These are phyloP conservation scores for Euphorbia pulcherrima DNA, from an alignment of 345 rosid species.

Conservation along the genomic window DNA sequence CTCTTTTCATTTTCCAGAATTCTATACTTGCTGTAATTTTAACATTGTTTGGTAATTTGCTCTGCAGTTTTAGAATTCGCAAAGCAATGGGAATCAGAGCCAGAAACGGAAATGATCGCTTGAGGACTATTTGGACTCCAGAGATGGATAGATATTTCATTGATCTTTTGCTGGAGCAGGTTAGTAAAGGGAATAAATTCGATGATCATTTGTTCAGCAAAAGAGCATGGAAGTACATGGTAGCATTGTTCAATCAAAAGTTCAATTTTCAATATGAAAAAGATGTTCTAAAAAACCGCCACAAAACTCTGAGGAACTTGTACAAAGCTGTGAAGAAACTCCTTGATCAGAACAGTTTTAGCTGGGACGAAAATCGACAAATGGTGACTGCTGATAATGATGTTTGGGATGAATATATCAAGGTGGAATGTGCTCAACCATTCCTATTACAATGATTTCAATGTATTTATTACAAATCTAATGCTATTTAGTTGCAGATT, in stretches of 20 bases:
- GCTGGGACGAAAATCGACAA: conserved; percentile 62
- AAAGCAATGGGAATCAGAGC: conserved; percentile 33
- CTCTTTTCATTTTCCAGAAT: too few relatives aligned
- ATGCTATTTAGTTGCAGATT: conserved; percentile 32
- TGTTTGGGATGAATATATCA: conserved; percentile 68
- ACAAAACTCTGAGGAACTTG: conserved; percentile 59
- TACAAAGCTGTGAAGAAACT: conserved; percentile 55
- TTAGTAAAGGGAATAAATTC: conserved; percentile 57
- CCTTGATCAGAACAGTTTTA: conserved; percentile 52
- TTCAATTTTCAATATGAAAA: conserved; percentile 60
- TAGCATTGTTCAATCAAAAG: conserved; percentile 51
- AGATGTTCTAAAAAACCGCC: conserved; percentile 68
- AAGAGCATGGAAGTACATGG: conserved; percentile 82
- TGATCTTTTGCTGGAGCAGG: conserved; percentile 65
- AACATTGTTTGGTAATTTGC: neutral
- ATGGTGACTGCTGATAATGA: conserved; percentile 61
- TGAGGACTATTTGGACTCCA: conserved; percentile 80
- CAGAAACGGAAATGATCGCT: conserved; percentile 36
- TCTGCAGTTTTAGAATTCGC: neutral
- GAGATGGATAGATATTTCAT: conserved; percentile 87
- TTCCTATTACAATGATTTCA: neutral
- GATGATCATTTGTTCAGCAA: conserved; percentile 74
- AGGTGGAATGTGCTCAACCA: conserved; percentile 39
- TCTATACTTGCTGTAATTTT: too few relatives aligned
- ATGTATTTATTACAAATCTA: conserved; percentile 14